Evolutionary conservation across 2,329 filamentous ascomycete genomes (phyloP), one percentile per base, ranked within the genome.

Genomic region (Colletotrichum tropicale): DNA sequence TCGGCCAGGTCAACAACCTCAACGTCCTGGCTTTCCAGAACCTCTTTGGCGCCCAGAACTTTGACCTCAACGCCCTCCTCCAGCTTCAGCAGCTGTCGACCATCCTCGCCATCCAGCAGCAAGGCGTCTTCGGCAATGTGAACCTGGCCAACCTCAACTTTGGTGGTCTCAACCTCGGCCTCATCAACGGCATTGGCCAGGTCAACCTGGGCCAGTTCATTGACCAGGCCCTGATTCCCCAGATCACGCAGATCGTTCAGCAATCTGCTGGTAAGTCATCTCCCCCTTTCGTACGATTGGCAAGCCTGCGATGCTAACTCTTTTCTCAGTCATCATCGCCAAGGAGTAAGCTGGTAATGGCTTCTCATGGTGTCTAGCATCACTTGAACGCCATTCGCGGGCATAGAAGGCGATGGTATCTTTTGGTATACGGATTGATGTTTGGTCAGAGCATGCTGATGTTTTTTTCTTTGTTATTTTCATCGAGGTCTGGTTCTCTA

Each of bases 11-110:
- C 76, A 80, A 84, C 80, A 77, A 74, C 65, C 83, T 89, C 80
- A 85, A 89, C 81, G 79, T 89, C 69, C 78, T 84, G 75, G 73
- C 79, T 71, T 87, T 89, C 81, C 81, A 86, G 79, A 78, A 77
- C 71, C 83, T 87, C 77, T 87, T 89, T 78, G 81, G 84, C 78
- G 78, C 81, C 76, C 77, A 84, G 77, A 77, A 81, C 77, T 86
- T 89, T 55, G 84, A 88, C 78, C 77, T 89, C 78, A 81, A 85
- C 78, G 78, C 81, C 52, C 79, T 85, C 67, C 82, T 87, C 76
- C 83, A 84, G 79, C 80, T 87, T 32, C 85, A 87, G 83, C 82
- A 84, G 77, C 82, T 87, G 28, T 84, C 85, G 58, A 85, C 82
- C 61, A 71, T 87, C 43, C 81, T 87, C 68, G 80, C 83, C 76